A percentile compares a stretch with the other conserved stretches of the same genome.
Conservation (phyloP, 2,329 filamentous ascomycete species). For the Pyrenochaeta sp. region DNA sequence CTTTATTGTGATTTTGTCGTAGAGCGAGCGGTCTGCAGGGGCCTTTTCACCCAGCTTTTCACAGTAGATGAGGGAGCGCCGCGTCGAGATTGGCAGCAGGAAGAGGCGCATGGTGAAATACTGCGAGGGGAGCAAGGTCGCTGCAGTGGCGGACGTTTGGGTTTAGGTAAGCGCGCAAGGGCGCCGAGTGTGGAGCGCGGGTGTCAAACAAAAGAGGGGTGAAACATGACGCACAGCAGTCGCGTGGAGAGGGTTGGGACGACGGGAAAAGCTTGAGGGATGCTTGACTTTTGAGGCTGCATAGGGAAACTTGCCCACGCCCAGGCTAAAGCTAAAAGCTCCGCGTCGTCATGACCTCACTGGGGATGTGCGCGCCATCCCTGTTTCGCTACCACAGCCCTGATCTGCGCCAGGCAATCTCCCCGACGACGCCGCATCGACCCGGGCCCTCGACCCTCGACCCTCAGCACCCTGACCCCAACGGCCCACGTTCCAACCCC, state of each 20-base stretch:
- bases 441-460: background rate
- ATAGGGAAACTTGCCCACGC: constrained; percentile 3
- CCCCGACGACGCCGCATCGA: constrained; percentile 6
- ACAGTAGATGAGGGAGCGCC: constrained; percentile 90
- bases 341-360: constrained; percentile 7
- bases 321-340: constrained; percentile 7
- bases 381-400: constrained; percentile 20
- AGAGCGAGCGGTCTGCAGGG: constrained; percentile 58
- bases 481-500: background rate
- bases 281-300: constrained; percentile 11
- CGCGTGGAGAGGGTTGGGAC: constrained; percentile 12
- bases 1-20: constrained; percentile 74
- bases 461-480: background rate
- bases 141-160: constrained; percentile 8
- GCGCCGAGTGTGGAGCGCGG: constrained; percentile 16
- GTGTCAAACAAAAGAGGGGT: constrained; percentile 19
- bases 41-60: constrained; percentile 70
- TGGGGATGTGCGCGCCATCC: constrained; percentile 13
- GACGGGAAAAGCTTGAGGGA: background rate
- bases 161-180: constrained; percentile 25
- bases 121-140: constrained; percentile 1
- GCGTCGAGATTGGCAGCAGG: constrained; percentile 90
- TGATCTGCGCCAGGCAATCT: constrained; percentile 20
- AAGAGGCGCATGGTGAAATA: constrained; percentile 79
- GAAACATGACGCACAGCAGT: constrained; percentile 25